phyloP scores from a whole-genome alignment of 2,329 filamentous ascomycete genomes.

The Tolypocladium inflatum region DNA sequence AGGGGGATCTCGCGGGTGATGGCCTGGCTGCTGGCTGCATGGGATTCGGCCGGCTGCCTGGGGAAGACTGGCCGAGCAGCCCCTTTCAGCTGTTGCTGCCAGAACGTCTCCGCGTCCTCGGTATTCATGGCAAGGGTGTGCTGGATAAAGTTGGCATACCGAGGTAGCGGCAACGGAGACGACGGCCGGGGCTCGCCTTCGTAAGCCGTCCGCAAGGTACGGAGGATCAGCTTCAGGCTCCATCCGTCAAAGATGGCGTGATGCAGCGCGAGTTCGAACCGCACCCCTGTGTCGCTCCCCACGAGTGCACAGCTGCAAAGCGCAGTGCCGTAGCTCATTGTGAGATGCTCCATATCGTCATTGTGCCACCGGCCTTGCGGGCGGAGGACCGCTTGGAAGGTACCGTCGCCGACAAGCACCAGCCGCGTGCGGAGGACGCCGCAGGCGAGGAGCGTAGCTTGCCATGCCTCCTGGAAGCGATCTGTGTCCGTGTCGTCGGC shows the following conservation, averaged over 20 bases:
- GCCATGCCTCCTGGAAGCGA: slow-evolving; percentile 19
- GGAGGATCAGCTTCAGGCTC: background rate
- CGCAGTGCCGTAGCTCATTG: background rate
- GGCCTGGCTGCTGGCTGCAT: background rate
- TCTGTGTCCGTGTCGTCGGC: slow-evolving; percentile 7
- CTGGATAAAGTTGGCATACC: no score
- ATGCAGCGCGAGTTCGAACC: background rate
- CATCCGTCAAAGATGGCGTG: background rate
- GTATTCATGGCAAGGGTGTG: no score
- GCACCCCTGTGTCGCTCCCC: background rate
- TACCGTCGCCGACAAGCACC: background rate
- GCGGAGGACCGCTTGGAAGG: no score
- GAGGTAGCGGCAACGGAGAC: no score
- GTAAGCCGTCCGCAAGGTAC: no score
- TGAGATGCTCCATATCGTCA: background rate
- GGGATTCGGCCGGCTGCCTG: no score
- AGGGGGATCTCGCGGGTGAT: no score
- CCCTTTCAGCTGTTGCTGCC: no score
- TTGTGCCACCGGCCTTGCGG: background rate
- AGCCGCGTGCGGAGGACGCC: slow-evolving; percentile 6
- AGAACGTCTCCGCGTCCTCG: no score
- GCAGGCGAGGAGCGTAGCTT: slow-evolving; percentile 1
- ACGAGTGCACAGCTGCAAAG: background rate
- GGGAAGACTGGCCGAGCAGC: no score
- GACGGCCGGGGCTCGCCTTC: no score